Evolutionary conservation across 305 asterid species (phyloP), one percentile per base, ranked within the genome.

Genomic region (Fraxinus velutina): DNA sequence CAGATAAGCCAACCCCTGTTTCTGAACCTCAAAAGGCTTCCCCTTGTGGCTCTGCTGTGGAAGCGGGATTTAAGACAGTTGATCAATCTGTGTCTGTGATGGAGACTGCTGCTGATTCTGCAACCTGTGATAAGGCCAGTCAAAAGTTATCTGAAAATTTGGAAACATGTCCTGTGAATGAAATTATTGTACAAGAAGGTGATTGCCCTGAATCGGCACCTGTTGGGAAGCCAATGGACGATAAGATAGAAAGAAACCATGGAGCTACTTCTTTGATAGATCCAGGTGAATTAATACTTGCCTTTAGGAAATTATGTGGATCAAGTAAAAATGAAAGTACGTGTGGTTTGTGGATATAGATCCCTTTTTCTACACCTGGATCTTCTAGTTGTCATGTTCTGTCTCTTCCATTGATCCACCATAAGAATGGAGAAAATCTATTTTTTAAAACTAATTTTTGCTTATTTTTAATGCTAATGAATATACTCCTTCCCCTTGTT

Each of bases 241-340:
- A 84, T 82, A 84, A 83, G 13, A 78, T 50, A 19, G 90, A 86
- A 84, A 82, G 82, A 64, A 75, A 76, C 74, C 5, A 3, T 15
- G 86, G 60, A 77, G 55, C 72, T 29, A 75, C 79, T 70, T 72
- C 89, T 71, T 88, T 87, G 37, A 79, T 75, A 66, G 79, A 82
- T 83, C 74, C 85, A 88, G 98, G 97, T 92, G 86, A 81, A 80
- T 75, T 72, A 79, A 47, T 71, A 64, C 77, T 79, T 79, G 62
- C 62, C 62, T 83, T 80, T 66, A 33, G 72, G 77, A 84, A 13
- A 73, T 42, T 32, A 68, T 75, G 71, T 82, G 44, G 50, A 75
- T 33, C 9, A 80, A 4, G 27, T 78, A 66, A 47, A 66, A 62
- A 57, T 52, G 32, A 34, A 62, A 71, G 42, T 50, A 47, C 76